Base-by-base conservation (phyloP, 1,284 basidiomycete genomes). In the Meira nashicola region DNA sequence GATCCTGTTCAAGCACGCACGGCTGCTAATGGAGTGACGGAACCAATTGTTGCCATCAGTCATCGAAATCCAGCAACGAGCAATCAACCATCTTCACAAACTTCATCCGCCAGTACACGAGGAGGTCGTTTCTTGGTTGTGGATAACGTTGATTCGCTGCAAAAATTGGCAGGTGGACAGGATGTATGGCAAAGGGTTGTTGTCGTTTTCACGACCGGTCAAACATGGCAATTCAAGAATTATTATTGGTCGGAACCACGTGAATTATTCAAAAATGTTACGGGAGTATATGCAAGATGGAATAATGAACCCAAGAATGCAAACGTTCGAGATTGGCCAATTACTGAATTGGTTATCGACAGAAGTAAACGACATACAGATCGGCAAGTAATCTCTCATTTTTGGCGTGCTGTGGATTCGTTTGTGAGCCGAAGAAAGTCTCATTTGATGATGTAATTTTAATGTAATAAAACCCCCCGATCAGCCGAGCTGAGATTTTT, bases 211-310 rank as follows among this genome's bases (percentile, higher is more conserved):
- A 97, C 94, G 1, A 97, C 92, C 0, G 94, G 94, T 1, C 94
- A 97, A 72, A 87, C 88, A 52, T 98, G 94, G 94, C 94, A 97
- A 79, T 98, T 98, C 81, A 85, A 88, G 66, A 87, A 89, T 33
- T 98, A 97, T 81, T 92, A 92, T 77, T 97, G 93, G 93, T 86
- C 83, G 54, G 92, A 97, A 69, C 93, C 94, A 0, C 86, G 86
- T 63, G 85, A 88, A 57, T 80, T 97, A 28, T 97, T 97, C 81
- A 89, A 93, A 76, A 88, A 97, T 76, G 91, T 71, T 11, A 72
- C 74, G 73, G 75, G 75, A 25, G 70, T 74, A 4, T 92, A 95
- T 77, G 87, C 96, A 49, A 86, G 91, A 25, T 94, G 91, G 88
- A 84, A 88, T 50, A 93, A 92, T 71, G 92, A 95, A 68, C 88